Percentiles rank a stretch among this genome's conserved stretches.
phyloP scores from a whole-genome alignment of 2,329 filamentous ascomycete species.

The Fusarium guadeloupense region DNA sequence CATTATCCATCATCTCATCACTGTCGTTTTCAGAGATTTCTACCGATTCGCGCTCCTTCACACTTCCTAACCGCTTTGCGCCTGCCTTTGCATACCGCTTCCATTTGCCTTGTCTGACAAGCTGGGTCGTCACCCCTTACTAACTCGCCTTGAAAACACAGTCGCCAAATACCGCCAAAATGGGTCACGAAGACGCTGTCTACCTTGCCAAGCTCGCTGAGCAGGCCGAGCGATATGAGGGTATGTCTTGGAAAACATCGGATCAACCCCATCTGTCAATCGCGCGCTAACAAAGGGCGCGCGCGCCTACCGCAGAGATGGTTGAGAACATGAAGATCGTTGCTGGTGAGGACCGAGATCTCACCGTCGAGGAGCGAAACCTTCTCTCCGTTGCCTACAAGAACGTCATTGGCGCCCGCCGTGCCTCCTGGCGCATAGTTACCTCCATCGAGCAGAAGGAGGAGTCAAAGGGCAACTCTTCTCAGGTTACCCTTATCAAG shows the following conservation, averaged over 20 bases:
- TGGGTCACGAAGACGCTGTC: slow-evolving; percentile 99
- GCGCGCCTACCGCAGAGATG: slow-evolving; percentile 86
- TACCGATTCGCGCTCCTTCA: slow-evolving; percentile 26
- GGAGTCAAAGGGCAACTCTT: slow-evolving; percentile 97
- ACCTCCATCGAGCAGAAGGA: slow-evolving; percentile 99
- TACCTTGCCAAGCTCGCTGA: slow-evolving; percentile 99
- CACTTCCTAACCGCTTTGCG: slow-evolving; percentile 30
- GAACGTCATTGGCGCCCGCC: slow-evolving; percentile 98
- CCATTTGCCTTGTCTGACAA: slow-evolving; percentile 33
- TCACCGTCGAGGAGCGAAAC: slow-evolving; percentile 97
- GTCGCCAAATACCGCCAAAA: slow-evolving; percentile 65
- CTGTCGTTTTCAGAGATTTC: slow-evolving; percentile 8
- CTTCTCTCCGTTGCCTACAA: slow-evolving; percentile 99
- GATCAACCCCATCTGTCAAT: slow-evolving; percentile 6
- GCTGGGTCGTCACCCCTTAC: slow-evolving; percentile 35
- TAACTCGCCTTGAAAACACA: slow-evolving; percentile 35
- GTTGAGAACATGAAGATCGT: slow-evolving; percentile 99
- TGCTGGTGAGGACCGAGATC: slow-evolving; percentile 83
- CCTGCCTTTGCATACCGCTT: slow-evolving; percentile 22
- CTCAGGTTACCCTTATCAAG: slow-evolving; percentile 92
- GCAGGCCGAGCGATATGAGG: slow-evolving; percentile 99
- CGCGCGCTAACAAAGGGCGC: slow-evolving; percentile 39
- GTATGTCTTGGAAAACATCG: slow-evolving; percentile 58
- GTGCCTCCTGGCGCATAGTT: slow-evolving; percentile 99
- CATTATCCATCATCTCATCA: slow-evolving; percentile 21